phyloP scores from a whole-genome alignment of 345 rosid species.

The Gossypium stocksii region DNA sequence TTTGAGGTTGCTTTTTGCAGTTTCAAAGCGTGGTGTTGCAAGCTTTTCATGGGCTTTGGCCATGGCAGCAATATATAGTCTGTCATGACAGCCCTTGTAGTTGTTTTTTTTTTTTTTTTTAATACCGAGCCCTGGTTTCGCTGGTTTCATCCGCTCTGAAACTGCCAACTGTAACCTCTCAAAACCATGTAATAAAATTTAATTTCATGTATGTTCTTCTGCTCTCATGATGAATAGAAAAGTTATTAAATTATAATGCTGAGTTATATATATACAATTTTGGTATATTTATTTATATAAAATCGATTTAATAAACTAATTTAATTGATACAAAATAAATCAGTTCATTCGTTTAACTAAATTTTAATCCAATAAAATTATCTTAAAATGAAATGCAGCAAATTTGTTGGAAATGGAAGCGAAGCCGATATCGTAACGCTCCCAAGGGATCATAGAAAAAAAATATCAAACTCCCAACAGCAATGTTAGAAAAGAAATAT shows the following conservation, averaged over 20 bases:
- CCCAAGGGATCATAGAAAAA: not conserved
- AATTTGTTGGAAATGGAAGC: not conserved
- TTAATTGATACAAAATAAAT: too few species aligned
- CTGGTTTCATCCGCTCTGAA: conserved; percentile 20
- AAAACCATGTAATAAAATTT: conserved; percentile 25
- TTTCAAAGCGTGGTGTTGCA: conserved; percentile 26
- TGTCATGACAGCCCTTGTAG: conserved; percentile 36
- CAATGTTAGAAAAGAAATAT: not conserved
- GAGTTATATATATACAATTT: too few species aligned
- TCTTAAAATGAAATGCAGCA: not conserved
- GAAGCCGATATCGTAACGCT: not conserved
- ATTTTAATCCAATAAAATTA: too few species aligned
- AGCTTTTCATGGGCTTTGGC: conserved; percentile 33
- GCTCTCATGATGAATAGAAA: conserved; percentile 10
- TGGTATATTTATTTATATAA: too few species aligned
- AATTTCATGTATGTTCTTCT: conserved; percentile 16
- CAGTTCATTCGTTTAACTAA: too few species aligned
- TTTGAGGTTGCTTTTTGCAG: conserved; percentile 22
- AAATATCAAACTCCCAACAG: not conserved
- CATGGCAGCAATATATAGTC: conserved; percentile 34
- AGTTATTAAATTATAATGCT: not conserved
- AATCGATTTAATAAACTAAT: too few species aligned
- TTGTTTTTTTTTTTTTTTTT: conserved; percentile 32
- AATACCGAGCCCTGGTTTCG: conserved; percentile 28
- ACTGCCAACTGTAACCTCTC: conserved; percentile 28